A percentile compares a stretch with the other conserved stretches of the same genome.
phyloP scores from a whole-genome alignment of 2,329 filamentous ascomycete genomes.

The Calonectria leucothoes region DNA sequence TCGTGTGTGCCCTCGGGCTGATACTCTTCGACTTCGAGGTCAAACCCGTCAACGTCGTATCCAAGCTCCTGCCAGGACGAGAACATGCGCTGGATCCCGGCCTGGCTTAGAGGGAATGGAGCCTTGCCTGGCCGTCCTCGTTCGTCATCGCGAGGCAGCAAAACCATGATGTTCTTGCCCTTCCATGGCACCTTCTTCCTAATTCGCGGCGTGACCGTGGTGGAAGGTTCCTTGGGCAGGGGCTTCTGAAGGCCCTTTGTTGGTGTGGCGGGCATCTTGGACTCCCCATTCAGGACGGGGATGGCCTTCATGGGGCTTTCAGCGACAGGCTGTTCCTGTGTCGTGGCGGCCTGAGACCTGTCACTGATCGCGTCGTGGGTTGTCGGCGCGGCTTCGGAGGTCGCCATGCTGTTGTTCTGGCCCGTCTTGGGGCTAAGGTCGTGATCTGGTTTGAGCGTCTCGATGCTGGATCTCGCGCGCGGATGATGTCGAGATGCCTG shows the following conservation, averaged over 20 bases:
- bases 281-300: constrained; percentile 41
- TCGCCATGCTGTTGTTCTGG: constrained; percentile 48
- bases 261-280: constrained; percentile 48
- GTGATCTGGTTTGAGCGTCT: constrained; percentile 61
- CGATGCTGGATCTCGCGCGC: constrained; percentile 64
- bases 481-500: constrained; percentile 53
- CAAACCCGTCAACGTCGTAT: constrained; percentile 77
- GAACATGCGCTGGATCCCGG: constrained; percentile 72
- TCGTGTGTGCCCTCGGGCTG: constrained; percentile 53
- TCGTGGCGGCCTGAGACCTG: constrained; percentile 41
- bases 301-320: constrained; percentile 38
- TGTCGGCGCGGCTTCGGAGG: constrained; percentile 43
- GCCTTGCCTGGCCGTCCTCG: constrained; percentile 68
- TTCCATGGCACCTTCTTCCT: constrained; percentile 82
- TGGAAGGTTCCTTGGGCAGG: constrained; percentile 49
- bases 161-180: constrained; percentile 79
- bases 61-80: constrained; percentile 75
- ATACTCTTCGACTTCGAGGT: constrained; percentile 64
- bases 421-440: constrained; percentile 41
- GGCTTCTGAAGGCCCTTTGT: constrained; percentile 49
- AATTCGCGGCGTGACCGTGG: constrained; percentile 62
- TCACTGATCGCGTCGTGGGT: constrained; percentile 42
- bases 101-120: constrained; percentile 64
- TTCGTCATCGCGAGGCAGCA: constrained; percentile 75
- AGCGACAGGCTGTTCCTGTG: constrained; percentile 40